A percentile compares a stretch with the other conserved stretches of the same genome.
phyloP scores from a whole-genome alignment of 768 basidiomycete genomes.

The Leccinum variicolor region DNA sequence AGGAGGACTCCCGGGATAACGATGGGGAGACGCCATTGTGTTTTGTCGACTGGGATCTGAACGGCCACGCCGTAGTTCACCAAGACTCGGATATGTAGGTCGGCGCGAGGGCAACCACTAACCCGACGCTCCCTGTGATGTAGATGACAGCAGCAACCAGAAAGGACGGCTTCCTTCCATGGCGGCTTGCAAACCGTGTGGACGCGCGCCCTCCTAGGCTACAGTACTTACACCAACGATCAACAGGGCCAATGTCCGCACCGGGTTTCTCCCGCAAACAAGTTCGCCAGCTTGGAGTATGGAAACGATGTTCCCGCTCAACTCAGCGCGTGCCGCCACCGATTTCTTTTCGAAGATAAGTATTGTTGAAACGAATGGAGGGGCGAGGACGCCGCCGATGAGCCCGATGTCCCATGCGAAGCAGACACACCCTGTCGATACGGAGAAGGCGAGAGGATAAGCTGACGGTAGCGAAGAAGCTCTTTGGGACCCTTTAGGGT shows the following conservation, averaged over 20 bases:
- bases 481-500: slow-evolving; percentile 19
- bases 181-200: slow-evolving; percentile 27
- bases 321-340: slow-evolving; percentile 18
- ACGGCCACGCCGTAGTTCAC: slow-evolving; percentile 32
- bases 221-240: not conserved
- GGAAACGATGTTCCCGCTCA: slow-evolving; percentile 38
- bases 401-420: slow-evolving; percentile 38
- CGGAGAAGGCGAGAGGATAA: slow-evolving; percentile 33
- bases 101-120: slow-evolving; percentile 35
- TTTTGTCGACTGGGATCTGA: slow-evolving; percentile 23
- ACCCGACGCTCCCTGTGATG: slow-evolving; percentile 34
- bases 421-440: slow-evolving; percentile 33
- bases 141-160: slow-evolving; percentile 32
- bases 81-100: slow-evolving; percentile 39
- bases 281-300: slow-evolving; percentile 33
- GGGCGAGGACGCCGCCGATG: slow-evolving; percentile 34
- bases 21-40: slow-evolving; percentile 37
- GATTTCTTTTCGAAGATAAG: slow-evolving; percentile 25
- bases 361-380: slow-evolving; percentile 34
- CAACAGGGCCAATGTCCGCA: not conserved
- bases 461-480: slow-evolving; percentile 30
- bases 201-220: slow-evolving; percentile 26
- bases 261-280: not conserved
- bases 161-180: slow-evolving; percentile 34
- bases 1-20: slow-evolving; percentile 36